Evolutionary conservation across 2,329 filamentous ascomycete species (phyloP), one percentile per base, ranked within the genome.

Genomic region (Phyllosticta citribraziliensis): DNA sequence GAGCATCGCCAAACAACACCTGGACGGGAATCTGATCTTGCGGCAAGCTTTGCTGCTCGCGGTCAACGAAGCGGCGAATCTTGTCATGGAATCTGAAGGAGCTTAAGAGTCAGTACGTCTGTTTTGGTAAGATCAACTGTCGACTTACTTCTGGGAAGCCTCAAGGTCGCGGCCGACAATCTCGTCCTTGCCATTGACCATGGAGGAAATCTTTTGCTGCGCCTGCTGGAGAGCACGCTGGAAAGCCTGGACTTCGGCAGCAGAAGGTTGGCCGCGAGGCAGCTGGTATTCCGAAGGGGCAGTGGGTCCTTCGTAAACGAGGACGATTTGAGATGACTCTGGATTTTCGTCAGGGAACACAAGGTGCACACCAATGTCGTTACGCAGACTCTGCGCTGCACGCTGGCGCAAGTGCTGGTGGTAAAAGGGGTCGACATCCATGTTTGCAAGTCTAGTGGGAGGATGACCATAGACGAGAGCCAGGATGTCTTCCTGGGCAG

Each of bases 401-500:
- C 87, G 82, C 62, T 82, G 84, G 62, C 82, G 82, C 55, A 93
- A 77, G 70, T 90, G 87, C 60, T 84, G 80, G 71, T 93, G 86
- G 78, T 88, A 93, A 76, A 94, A 92, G 1, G 88, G 83, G 67
- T 94, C 88, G 25, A 94, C 82, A 17, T 83, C 73, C 12, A 92
- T 72, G 11, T 84, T 82, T 22, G 81, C 79, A 72, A 94, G 83
- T 64, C 88, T 84, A 47, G 85, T 82, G 3, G 89, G 89, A 52
- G 89, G 89, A 70, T 91, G 88, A 56, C 84, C 84, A 63, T 83
- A 83, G 66, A 93, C 84, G 62, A 94, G 83, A 67, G 83, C 84
- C 70, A 84, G 86, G 69, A 94, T 86, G 67, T 91, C 88, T 6
- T 84, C 83, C 68, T 88, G 87, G 8, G 88, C 88, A 67, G 86